Evolutionary conservation across 441 rosid species (phyloP).

Genomic region (Corymbia citriodora): DNA sequence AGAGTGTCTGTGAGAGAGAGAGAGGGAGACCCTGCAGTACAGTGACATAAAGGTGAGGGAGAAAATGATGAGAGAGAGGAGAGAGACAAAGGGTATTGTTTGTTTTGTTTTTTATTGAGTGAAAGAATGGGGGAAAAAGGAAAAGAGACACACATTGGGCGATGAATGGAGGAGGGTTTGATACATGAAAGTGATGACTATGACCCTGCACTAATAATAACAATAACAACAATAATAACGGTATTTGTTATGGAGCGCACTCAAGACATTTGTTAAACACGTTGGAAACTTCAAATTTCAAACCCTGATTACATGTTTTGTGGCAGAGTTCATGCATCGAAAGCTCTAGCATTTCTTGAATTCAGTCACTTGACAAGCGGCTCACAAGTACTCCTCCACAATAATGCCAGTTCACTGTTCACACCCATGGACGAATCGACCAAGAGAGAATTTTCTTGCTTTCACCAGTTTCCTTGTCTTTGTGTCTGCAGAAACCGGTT

Average conservation of each 20-base stretch:
- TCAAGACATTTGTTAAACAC: neutral
- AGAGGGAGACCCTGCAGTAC: slow-evolving; percentile 26
- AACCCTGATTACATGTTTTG: neutral
- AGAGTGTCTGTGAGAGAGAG: slow-evolving; percentile 9
- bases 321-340: neutral
- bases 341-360: neutral
- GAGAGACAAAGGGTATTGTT: slow-evolving; percentile 44
- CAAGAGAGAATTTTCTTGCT: neutral
- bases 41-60: slow-evolving; percentile 29
- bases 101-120: neutral
- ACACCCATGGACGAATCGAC: neutral
- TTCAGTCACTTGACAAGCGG: neutral
- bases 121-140: slow-evolving; percentile 19
- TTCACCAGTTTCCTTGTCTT: neutral
- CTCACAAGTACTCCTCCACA: neutral
- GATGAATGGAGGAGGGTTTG: slow-evolving; percentile 27
- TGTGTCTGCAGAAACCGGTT: neutral
- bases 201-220: slow-evolving; percentile 25
- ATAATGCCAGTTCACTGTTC: neutral
- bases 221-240: neutral
- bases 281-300: neutral
- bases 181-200: slow-evolving; percentile 17
- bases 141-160: slow-evolving; percentile 22
- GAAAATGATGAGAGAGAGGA: slow-evolving; percentile 12
- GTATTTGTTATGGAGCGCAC: neutral